Conservation (phyloP, 495 filamentous ascomycete genomes). For the Talaromyces proteolyticus region DNA sequence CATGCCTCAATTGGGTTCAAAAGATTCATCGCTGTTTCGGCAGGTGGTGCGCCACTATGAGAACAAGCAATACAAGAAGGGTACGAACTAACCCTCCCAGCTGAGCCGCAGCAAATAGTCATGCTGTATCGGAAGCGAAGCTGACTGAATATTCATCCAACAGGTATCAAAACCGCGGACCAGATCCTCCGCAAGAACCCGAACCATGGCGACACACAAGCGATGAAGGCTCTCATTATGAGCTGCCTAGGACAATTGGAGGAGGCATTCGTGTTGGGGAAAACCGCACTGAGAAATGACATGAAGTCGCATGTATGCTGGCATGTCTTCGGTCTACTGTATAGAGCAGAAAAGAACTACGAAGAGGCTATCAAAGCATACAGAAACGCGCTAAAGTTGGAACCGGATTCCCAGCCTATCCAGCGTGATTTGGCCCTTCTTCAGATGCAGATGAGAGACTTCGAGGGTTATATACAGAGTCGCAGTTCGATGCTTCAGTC, state of each 20-base stretch:
- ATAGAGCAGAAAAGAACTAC: conserved; percentile 89
- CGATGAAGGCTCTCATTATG: conserved; percentile 97
- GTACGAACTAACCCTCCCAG: no score
- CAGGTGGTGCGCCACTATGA: conserved; percentile 94
- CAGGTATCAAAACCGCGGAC: conserved; percentile 85
- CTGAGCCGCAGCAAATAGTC: neutral
- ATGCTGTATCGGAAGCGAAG: neutral
- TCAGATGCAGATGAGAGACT: conserved; percentile 96
- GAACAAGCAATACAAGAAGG: conserved; percentile 97
- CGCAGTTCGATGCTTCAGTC: conserved; percentile 77
- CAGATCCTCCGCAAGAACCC: conserved; percentile 91
- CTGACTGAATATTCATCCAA: conserved; percentile 8
- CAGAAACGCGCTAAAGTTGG: conserved; percentile 84
- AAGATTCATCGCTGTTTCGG: conserved; percentile 90
- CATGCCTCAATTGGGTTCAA: conserved; percentile 79
- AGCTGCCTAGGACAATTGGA: conserved; percentile 84
- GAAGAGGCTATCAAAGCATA: conserved; percentile 99
- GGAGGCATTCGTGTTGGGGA: conserved; percentile 89
- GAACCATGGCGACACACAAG: conserved; percentile 95
- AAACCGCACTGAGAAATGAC: conserved; percentile 82
- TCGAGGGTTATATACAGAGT: conserved; percentile 85
- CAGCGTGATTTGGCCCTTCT: conserved; percentile 88
- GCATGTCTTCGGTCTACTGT: conserved; percentile 98
- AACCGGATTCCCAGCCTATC: conserved; percentile 90
- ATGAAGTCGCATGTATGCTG: conserved; percentile 99